Evolutionary conservation across 202 grass and related monocot genomes (phyloP), one percentile per base, ranked within the genome.

Genomic region (Brachypodium distachyon): DNA sequence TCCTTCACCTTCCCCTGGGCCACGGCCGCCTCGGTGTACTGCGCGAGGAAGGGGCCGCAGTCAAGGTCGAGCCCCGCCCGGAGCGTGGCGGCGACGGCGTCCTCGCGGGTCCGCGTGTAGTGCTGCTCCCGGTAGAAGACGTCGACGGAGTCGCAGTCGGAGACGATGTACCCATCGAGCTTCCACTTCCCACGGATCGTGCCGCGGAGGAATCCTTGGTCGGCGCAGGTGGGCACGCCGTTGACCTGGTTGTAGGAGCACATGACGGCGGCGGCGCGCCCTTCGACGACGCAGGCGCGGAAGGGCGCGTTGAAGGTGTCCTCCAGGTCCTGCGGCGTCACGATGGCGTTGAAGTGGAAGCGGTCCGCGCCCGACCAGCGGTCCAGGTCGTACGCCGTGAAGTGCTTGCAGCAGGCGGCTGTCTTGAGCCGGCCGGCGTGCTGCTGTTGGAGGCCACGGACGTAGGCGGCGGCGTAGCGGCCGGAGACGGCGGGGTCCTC

Each of bases 201-300:
- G 1, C 67, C 74, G 0, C 19, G 67, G 10, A 97, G 91, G 28
- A 94, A 88, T 9, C 28, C 77, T 0, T 9, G n/a, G 59, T 97
- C 91, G 26, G 94, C 94, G 39, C 94, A 97, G 22, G 85, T 90
- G 3, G 94, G 94, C 23, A 97, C 84, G 73, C 94, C 94, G 19
- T 97, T 97, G 76, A 97, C 91, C 81, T 97, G 88, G 69, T 97
- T 97, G 54, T 97, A 97, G 5, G 94, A 97, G 86, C 94, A 97
- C 94, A 97, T 97, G 51, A 94, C 89, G 58, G 44, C 34, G 7
- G 91, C 91, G 5, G 89, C 94, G 3, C 73, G 27, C 16, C 91
- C 94, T 5, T 84, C 73, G 3, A 54, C 33, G 57, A 94, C 94
- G 17, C 91, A 97, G 0, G 83, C 53, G 22, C 80, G 77, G 88